A percentile compares a stretch with the other conserved stretches of the same genome.
These are phyloP conservation scores for Pseudogymnoascus verrucosus DNA, from an alignment of 2,329 filamentous ascomycete species.

Conservation along the genomic window DNA sequence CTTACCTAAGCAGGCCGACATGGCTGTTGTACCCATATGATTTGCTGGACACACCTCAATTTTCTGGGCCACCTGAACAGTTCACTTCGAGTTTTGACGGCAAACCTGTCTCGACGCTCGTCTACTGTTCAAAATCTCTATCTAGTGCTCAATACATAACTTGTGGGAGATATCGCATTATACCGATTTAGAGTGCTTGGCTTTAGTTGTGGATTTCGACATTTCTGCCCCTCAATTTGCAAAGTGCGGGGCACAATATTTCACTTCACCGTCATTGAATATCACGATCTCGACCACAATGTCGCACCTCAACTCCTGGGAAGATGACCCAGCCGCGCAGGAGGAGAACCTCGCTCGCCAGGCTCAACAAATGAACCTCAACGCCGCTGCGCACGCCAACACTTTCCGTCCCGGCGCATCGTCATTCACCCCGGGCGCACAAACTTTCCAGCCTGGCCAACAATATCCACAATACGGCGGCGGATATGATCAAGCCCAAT, in stretches of 20 bases:
- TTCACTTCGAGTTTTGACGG: background rate
- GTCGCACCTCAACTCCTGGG: conserved; percentile 92
- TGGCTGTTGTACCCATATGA: background rate
- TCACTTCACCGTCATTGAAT: conserved; percentile 4
- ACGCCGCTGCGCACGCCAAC: conserved; percentile 39
- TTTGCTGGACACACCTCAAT: conserved; percentile 4
- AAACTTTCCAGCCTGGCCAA: conserved; percentile 66
- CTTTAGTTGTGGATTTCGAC: conserved; percentile 3
- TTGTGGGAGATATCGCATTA: background rate
- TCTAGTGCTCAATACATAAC: background rate
- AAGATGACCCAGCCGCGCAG: conserved; percentile 74
- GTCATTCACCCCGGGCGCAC: conserved; percentile 65
- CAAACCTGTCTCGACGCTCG: conserved; percentile 3
- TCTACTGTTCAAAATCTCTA: background rate
- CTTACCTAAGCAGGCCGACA: conserved; percentile 1
- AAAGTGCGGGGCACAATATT: conserved; percentile 9
- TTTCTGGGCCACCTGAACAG: conserved; percentile 6
- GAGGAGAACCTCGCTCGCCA: conserved; percentile 71
- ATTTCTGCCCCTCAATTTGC: conserved; percentile 8
- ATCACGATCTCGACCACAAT: conserved; percentile 39
- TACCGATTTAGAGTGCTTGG: background rate
- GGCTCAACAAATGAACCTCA: conserved; percentile 68
- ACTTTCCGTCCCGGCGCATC: conserved; percentile 60
- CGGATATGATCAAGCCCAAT: conserved; percentile 45
- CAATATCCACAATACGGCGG: conserved; percentile 51